Conservation (phyloP, 495 filamentous ascomycete genomes). For the Tuber magnatum region DNA sequence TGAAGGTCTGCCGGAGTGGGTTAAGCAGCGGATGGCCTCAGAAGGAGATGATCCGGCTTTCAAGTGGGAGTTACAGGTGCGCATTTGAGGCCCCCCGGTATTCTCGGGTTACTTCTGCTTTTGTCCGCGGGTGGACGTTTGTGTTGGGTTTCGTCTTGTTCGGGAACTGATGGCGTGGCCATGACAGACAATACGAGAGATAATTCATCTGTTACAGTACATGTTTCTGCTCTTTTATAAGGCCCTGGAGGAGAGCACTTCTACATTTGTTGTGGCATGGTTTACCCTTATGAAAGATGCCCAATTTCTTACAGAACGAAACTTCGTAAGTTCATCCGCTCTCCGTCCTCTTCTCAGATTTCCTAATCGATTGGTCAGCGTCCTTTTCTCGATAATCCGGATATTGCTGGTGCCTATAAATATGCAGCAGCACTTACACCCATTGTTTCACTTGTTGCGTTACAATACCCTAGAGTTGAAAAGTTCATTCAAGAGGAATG, state of each 20-base stretch:
- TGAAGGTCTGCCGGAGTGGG: constrained; percentile 26
- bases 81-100: neutral
- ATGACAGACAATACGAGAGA: constrained; percentile 37
- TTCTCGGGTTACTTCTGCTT: neutral
- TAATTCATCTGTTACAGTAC: constrained; percentile 38
- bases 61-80: constrained; percentile 40
- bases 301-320: constrained; percentile 26
- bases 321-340: constrained; percentile 15
- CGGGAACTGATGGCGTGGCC: constrained; percentile 6
- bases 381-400: constrained; percentile 41
- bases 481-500: constrained; percentile 42
- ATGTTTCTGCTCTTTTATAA: constrained; percentile 62
- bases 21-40: constrained; percentile 25
- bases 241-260: constrained; percentile 50
- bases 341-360: neutral
- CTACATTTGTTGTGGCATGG: constrained; percentile 61
- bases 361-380: constrained; percentile 23
- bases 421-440: constrained; percentile 61
- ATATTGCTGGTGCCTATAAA: constrained; percentile 51
- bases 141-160: neutral
- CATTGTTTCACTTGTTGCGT: constrained; percentile 64
- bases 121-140: neutral
- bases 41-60: constrained; percentile 33
- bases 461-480: constrained; percentile 55
- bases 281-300: constrained; percentile 57